Evolutionary conservation across 257 asterid genomes (phyloP).

Genomic region (Rubia yunnanensis): DNA sequence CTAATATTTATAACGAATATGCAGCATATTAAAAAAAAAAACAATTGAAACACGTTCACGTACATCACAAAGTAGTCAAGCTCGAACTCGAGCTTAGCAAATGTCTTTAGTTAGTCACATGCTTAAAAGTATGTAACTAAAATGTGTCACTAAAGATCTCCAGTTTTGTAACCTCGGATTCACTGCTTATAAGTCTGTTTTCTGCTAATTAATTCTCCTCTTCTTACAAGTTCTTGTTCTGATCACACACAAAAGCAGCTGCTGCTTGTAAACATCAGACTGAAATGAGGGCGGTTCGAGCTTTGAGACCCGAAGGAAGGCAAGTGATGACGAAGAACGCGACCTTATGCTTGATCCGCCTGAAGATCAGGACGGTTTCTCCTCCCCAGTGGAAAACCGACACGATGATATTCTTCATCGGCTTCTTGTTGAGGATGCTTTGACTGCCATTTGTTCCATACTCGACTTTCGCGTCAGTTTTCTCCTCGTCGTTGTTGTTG

Average conservation of each 20-base stretch:
- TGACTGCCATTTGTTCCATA: background rate
- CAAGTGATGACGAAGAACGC: constrained; percentile 52
- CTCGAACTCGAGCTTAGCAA: no score
- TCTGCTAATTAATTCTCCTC: no score
- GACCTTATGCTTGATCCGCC: constrained; percentile 68
- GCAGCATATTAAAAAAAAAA: background rate
- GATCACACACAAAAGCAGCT: background rate
- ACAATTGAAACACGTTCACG: background rate
- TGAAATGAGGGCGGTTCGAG: constrained; percentile 53
- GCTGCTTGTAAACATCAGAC: constrained; percentile 3
- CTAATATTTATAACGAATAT: background rate
- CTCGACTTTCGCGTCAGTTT: background rate
- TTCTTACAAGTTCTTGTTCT: no score
- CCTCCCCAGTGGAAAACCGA: constrained; percentile 66
- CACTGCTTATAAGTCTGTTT: no score
- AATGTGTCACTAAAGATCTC: no score
- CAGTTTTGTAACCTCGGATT: constrained; percentile 1
- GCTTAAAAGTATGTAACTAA: no score
- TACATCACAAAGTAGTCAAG: background rate
- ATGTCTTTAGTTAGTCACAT: no score
- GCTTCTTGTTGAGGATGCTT: constrained; percentile 19
- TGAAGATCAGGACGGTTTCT: constrained; percentile 42
- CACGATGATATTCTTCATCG: constrained; percentile 42
- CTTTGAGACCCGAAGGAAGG: constrained; percentile 46
- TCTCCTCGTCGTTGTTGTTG: constrained; percentile 19